These are phyloP conservation scores for Fusarium phyllophilum DNA, from an alignment of 2,329 filamentous ascomycete genomes.

Conservation along the genomic window DNA sequence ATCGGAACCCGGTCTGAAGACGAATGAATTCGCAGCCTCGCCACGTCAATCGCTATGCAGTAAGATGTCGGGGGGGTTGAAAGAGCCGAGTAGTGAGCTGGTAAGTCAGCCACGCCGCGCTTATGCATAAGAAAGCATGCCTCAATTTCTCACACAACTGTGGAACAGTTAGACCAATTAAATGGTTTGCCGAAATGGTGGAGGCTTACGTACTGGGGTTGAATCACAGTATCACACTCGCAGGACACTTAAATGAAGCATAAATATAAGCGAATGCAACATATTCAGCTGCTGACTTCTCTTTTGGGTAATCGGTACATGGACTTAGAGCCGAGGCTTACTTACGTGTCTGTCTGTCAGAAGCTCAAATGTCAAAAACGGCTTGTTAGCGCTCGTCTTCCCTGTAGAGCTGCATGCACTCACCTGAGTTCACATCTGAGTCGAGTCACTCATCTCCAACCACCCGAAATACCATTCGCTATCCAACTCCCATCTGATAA, in stretches of 20 bases:
- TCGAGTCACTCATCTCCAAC: background rate
- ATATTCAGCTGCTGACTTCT: background rate
- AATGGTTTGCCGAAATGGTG: rapidly evolving
- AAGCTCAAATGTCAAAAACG: background rate
- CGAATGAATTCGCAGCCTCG: background rate
- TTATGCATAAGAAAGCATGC: background rate
- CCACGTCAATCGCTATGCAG: background rate
- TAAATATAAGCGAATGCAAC: background rate
- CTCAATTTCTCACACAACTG: background rate
- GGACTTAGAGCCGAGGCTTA: background rate
- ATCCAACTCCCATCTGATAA: background rate
- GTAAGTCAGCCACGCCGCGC: background rate
- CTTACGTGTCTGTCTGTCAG: background rate
- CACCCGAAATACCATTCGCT: background rate
- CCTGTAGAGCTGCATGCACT: background rate
- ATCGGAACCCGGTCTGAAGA: background rate
- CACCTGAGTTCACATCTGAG: background rate
- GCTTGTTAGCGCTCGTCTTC: background rate
- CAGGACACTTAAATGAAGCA: background rate
- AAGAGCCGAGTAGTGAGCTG: background rate
- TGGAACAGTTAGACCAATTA: background rate
- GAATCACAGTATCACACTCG: background rate
- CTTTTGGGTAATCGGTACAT: background rate
- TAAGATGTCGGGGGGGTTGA: background rate
- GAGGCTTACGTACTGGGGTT: background rate